These are phyloP conservation scores for Cercospora canescens DNA, from an alignment of 2,329 filamentous ascomycete species.

Conservation along the genomic window DNA sequence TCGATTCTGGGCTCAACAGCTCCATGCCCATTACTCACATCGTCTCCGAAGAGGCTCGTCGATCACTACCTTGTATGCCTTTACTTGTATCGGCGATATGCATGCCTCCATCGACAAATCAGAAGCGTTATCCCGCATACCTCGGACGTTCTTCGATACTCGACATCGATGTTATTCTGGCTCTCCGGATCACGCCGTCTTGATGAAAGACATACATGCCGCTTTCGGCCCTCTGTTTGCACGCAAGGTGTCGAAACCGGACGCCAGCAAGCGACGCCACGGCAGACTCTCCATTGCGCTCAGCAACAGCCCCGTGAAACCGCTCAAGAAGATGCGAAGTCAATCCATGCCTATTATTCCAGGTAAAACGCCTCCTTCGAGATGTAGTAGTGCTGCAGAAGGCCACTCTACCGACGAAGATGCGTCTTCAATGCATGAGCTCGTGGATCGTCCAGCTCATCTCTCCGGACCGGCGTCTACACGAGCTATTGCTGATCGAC, in stretches of 20 bases:
- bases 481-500: slow-evolving; percentile 3
- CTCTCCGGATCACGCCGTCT: slow-evolving; percentile 47
- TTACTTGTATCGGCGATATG: slow-evolving; percentile 41
- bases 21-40: slow-evolving; percentile 36
- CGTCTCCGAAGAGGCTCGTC: slow-evolving; percentile 25
- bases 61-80: slow-evolving; percentile 44
- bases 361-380: slow-evolving; percentile 8
- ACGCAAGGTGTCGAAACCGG: slow-evolving; percentile 18
- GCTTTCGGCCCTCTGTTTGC: slow-evolving; percentile 46
- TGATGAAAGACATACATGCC: slow-evolving; percentile 47
- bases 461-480: slow-evolving; percentile 20
- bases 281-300: slow-evolving; percentile 15
- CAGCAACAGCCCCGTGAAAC: slow-evolving; percentile 7
- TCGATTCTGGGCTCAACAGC: slow-evolving; percentile 44
- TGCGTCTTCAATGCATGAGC: slow-evolving; percentile 27
- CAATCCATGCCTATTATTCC: background rate
- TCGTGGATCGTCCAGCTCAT: slow-evolving; percentile 30
- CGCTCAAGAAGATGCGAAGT: slow-evolving; percentile 5
- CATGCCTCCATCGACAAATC: slow-evolving; percentile 30
- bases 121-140: slow-evolving; percentile 37
- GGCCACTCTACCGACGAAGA: slow-evolving; percentile 19
- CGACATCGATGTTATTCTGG: slow-evolving; percentile 46
- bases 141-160: slow-evolving; percentile 47
- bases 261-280: slow-evolving; percentile 4
- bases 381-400: slow-evolving; percentile 13